Evolutionary conservation across 495 filamentous ascomycete genomes (phyloP), one percentile per base, ranked within the genome.

Genomic region (Neurospora sp.): DNA sequence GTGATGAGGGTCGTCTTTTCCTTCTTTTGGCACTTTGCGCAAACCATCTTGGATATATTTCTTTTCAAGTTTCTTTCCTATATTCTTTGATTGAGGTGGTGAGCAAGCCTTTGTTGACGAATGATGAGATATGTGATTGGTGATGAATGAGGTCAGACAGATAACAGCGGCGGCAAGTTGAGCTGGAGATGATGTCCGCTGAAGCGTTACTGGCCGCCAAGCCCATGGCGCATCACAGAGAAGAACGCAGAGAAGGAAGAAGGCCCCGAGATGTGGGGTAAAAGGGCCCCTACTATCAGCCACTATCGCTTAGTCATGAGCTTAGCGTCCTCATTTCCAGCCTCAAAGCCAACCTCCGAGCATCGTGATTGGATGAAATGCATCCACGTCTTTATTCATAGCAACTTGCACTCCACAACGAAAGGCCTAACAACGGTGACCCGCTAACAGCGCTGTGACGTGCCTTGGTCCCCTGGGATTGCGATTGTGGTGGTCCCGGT

Each of bases 1-100:
- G 90, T 92, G 73, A 89, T 89, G 66, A 92, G 87, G 38, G 89
- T 84, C 27, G 90, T 92, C 66, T 90, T 89, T 70, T 86, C 81
- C 40, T 87, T 86, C 75, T 89, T 90, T 75, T 89, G 84, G 76
- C 90, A 92, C 84, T 90, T 91, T 71, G 84, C 79, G 83, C 90
- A 92, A 70, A 92, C 90, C 90, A 92, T 92, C 69, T 73, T 83
- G 39, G 70, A 66, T 72, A 44, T 35, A 70, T 23, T 38, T 40
- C 20, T 2, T 73, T 37, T 9, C 18, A n/a, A 16, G n/a, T 11
- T 37, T 39, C 39, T 11, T 72, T 16, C 2, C 20, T 20, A 6
- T 35, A 18, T 35, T 4, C 6, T 8, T 66, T 31, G 14, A 16
- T 37, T 1, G 54, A 66, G 2, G 54, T 18, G 54, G 23, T 62